phyloP scores from a whole-genome alignment of 2,329 filamentous ascomycete species.

The Tolypocladium tropicale region DNA sequence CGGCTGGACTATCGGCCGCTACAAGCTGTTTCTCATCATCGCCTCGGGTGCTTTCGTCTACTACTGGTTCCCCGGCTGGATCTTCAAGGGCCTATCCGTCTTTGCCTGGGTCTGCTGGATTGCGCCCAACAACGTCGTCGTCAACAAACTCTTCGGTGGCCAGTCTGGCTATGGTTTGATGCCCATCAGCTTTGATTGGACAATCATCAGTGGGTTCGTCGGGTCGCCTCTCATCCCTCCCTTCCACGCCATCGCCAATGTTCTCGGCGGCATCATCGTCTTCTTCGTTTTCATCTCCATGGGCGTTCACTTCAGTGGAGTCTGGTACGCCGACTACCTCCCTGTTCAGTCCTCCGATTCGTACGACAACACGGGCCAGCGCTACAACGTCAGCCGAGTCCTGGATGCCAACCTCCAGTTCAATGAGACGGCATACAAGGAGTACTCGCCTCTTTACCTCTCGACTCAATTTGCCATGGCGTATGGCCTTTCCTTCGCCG shows the following conservation, averaged over 20 bases:
- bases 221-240: slow-evolving; percentile 41
- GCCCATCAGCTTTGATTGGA: slow-evolving; percentile 50
- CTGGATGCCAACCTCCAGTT: slow-evolving; percentile 46
- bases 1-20: slow-evolving; percentile 56
- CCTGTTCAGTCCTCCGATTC: slow-evolving; percentile 50
- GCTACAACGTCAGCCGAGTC: slow-evolving; percentile 52
- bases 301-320: slow-evolving; percentile 46
- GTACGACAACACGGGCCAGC: slow-evolving; percentile 52
- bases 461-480: slow-evolving; percentile 49
- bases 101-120: slow-evolving; percentile 55
- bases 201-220: slow-evolving; percentile 36
- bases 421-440: slow-evolving; percentile 48
- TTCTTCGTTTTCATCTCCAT: slow-evolving; percentile 49
- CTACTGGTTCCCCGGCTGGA: slow-evolving; percentile 54
- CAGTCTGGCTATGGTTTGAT: slow-evolving; percentile 47
- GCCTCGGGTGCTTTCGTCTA: slow-evolving; percentile 39
- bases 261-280: slow-evolving; percentile 38
- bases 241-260: slow-evolving; percentile 46
- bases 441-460: slow-evolving; percentile 57
- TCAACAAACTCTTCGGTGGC: slow-evolving; percentile 54
- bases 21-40: slow-evolving; percentile 50
- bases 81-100: slow-evolving; percentile 51
- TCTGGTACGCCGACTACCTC: slow-evolving; percentile 49
- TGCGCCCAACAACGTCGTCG: slow-evolving; percentile 46
- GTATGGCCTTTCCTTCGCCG: slow-evolving; percentile 59